Evolutionary conservation across 805 yeast species (phyloP).

Genomic region (Blastobotrys attinorum): DNA sequence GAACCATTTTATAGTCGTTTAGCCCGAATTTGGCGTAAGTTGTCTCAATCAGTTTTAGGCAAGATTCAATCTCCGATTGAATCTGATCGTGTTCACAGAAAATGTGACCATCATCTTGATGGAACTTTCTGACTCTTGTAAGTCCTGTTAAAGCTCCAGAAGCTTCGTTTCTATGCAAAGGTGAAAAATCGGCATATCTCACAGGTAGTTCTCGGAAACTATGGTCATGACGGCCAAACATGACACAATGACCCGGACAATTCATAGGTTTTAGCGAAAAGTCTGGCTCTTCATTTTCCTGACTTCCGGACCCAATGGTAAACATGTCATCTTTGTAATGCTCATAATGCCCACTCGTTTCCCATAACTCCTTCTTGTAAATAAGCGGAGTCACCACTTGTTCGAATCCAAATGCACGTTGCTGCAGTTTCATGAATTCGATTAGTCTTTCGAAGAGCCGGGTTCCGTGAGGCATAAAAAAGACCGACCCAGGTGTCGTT

Average conservation of each 20-base stretch:
- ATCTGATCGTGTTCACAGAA: conserved; percentile 81
- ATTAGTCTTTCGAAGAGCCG: conserved; percentile 72
- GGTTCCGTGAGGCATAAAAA: conserved; percentile 90
- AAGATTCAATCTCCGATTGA: conserved; percentile 58
- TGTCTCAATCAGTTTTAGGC: conserved; percentile 64
- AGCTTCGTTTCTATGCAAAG: conserved; percentile 89
- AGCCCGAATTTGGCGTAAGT: conserved; percentile 67
- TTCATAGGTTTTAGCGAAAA: conserved; percentile 84
- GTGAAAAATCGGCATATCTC: conserved; percentile 79
- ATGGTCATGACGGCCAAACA: conserved; percentile 66
- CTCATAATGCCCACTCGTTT: conserved; percentile 91
- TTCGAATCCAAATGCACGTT: conserved; percentile 70
- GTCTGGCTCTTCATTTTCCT: conserved; percentile 34
- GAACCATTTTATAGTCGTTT: conserved; percentile 46
- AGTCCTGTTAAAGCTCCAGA: conserved; percentile 90
- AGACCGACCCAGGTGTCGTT: conserved; percentile 83
- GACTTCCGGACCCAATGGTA: conserved; percentile 51
- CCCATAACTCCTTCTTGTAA: conserved; percentile 78
- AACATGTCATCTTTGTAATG: conserved; percentile 95
- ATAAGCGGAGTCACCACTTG: conserved; percentile 92
- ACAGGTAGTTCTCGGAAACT: conserved; percentile 84
- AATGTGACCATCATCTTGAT: conserved; percentile 97
- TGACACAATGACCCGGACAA: conserved; percentile 72
- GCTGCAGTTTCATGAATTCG: conserved; percentile 79
- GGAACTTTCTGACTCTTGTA: conserved; percentile 89